These are phyloP conservation scores for Brassica balearica DNA, from an alignment of 441 rosid genomes.

Conservation along the genomic window DNA sequence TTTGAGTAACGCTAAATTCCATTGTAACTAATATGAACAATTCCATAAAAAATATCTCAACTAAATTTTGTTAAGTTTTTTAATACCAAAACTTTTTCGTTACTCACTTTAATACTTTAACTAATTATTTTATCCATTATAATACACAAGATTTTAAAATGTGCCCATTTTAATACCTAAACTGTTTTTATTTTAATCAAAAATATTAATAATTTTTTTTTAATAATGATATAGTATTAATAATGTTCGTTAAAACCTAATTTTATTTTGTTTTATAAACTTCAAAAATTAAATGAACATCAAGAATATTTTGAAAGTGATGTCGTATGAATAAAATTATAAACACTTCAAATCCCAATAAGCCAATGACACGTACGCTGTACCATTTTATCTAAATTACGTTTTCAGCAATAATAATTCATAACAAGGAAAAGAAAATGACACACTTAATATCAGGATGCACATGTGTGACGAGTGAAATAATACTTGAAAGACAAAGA, in stretches of 20 bases:
- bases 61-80: too few relatives aligned
- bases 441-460: slow-evolving; percentile 7
- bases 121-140: too few relatives aligned
- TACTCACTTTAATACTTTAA: too few relatives aligned
- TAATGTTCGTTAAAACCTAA: not conserved
- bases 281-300: not conserved
- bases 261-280: not conserved
- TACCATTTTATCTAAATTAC: not conserved
- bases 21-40: too few relatives aligned
- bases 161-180: too few relatives aligned
- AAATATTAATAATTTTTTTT: too few relatives aligned
- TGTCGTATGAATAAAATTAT: not conserved
- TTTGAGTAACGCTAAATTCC: too few relatives aligned
- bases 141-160: too few relatives aligned
- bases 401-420: slow-evolving; percentile 9
- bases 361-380: not conserved
- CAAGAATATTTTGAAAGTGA: not conserved
- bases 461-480: slow-evolving; percentile 35
- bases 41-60: too few relatives aligned
- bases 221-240: not conserved
- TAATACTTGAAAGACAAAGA: slow-evolving; percentile 8
- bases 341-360: not conserved
- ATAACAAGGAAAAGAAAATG: slow-evolving; percentile 17
- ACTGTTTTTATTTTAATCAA: too few relatives aligned
- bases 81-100: too few relatives aligned